These are phyloP conservation scores for Eurotiales sp. DNA, from an alignment of 2,329 filamentous ascomycete genomes.

Conservation along the genomic window DNA sequence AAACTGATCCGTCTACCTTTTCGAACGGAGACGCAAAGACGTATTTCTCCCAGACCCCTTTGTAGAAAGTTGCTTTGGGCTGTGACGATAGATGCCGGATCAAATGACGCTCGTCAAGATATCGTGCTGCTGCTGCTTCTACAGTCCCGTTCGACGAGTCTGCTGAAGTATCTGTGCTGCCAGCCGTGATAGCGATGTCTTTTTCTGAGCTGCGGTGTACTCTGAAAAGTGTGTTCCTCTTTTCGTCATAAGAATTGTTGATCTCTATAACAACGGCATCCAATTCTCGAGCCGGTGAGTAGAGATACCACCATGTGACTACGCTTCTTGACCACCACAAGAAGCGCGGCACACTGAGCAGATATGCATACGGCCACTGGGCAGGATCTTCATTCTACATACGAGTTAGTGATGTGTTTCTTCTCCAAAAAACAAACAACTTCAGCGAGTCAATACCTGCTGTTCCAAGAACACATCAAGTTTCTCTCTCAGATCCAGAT, in stretches of 20 bases:
- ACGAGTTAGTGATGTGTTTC: not conserved
- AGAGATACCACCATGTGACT: constrained; percentile 18
- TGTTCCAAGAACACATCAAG: constrained; percentile 1
- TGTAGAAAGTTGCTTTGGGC: constrained; percentile 3
- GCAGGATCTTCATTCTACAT: constrained; percentile 2
- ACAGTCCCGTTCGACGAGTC: not conserved
- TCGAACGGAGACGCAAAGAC: constrained; percentile 10
- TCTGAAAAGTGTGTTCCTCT: constrained; percentile 15
- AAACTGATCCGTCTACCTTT: constrained; percentile 9
- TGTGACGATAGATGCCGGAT: not conserved
- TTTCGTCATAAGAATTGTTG: constrained; percentile 18
- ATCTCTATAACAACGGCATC: constrained; percentile 17
- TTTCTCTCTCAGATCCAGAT: constrained; percentile 4
- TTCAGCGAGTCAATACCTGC: not conserved
- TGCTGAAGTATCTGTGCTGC: constrained; percentile 13
- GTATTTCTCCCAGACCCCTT: constrained; percentile 4
- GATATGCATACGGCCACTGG: constrained; percentile 16
- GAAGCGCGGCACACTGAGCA: constrained; percentile 13
- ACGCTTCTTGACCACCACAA: constrained; percentile 15
- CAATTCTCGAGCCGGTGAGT: constrained; percentile 12
- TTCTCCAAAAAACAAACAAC: no score
- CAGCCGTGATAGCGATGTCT: no score
- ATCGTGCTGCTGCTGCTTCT: not conserved
- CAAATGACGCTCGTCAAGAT: not conserved
- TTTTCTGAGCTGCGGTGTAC: no score